Evolutionary conservation across 345 rosid species (phyloP).

Genomic region (Erysimum cheiranthoides): DNA sequence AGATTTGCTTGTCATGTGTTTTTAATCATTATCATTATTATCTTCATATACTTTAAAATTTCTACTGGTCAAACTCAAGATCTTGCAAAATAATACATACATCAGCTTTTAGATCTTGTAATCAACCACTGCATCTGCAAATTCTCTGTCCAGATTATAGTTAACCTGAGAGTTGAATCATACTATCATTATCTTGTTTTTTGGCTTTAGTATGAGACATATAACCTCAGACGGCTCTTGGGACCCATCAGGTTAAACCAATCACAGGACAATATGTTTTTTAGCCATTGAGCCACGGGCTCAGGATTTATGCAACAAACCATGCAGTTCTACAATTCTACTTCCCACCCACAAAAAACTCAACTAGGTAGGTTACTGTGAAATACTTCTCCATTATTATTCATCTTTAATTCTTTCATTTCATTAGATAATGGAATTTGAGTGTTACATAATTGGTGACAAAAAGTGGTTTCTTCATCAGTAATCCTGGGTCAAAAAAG

Average conservation of each 20-base stretch:
- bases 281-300: constrained; percentile 79
- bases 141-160: constrained; percentile 31
- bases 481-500: constrained; percentile 39
- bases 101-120: constrained; percentile 40
- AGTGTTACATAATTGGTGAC: constrained; percentile 40
- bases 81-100: constrained; percentile 28
- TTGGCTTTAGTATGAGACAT: constrained; percentile 35
- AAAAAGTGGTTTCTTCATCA: constrained; percentile 38
- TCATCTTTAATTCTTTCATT: neutral
- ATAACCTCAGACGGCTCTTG: constrained; percentile 34
- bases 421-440: constrained; percentile 18
- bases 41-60: constrained; percentile 18
- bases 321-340: constrained; percentile 36
- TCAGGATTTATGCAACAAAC: constrained; percentile 41
- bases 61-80: constrained; percentile 41
- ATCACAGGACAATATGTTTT: neutral
- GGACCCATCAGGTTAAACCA: constrained; percentile 41
- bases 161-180: constrained; percentile 33
- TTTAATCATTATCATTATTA: constrained; percentile 41
- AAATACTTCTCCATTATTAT: constrained; percentile 19
- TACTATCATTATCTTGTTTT: neutral
- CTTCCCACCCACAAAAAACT: constrained; percentile 14
- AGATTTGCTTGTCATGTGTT: constrained; percentile 44
- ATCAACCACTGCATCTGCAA: constrained; percentile 38
- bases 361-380: constrained; percentile 58